Conservation (phyloP, 2,329 filamentous ascomycete species). For the Ascochyta clinopodiicola region DNA sequence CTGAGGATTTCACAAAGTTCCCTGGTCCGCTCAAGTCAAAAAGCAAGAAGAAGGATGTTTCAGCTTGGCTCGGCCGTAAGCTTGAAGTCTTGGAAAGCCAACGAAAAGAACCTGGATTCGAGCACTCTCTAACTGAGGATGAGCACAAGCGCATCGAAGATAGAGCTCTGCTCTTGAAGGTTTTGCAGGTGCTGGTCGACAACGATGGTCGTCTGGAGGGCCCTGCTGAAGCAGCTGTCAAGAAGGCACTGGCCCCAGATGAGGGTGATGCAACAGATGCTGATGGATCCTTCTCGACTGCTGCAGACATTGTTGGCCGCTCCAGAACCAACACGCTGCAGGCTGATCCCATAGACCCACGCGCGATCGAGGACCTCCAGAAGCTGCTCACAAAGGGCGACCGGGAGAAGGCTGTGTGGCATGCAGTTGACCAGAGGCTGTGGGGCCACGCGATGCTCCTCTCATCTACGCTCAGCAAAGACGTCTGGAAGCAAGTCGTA, state of each 20-base stretch:
- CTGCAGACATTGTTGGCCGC: slow-evolving; percentile 47
- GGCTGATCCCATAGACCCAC: slow-evolving; percentile 72
- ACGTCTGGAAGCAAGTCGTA: slow-evolving; percentile 87
- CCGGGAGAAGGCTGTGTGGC: slow-evolving; percentile 90
- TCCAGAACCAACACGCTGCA: slow-evolving; percentile 44
- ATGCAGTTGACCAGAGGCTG: slow-evolving; percentile 87
- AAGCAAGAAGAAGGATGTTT: slow-evolving; percentile 91
- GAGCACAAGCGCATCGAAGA: slow-evolving; percentile 77
- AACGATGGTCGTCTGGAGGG: slow-evolving; percentile 84
- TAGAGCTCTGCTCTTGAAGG: slow-evolving; percentile 84
- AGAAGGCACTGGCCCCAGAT: slow-evolving; percentile 74
- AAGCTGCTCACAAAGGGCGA: slow-evolving; percentile 78
- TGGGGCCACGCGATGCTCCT: slow-evolving; percentile 98
- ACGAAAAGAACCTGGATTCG: slow-evolving; percentile 53
- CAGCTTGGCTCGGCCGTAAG: slow-evolving; percentile 78
- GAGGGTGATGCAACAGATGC: slow-evolving; percentile 26
- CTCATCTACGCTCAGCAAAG: slow-evolving; percentile 75
- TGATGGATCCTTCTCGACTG: slow-evolving; percentile 38
- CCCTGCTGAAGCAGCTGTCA: slow-evolving; percentile 74
- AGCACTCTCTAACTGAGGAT: slow-evolving; percentile 61
- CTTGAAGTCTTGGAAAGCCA: slow-evolving; percentile 74
- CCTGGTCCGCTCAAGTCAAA: slow-evolving; percentile 90
- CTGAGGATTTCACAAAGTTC: slow-evolving; percentile 78
- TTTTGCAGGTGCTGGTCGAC: slow-evolving; percentile 81
- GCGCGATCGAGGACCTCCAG: slow-evolving; percentile 74